Base-by-base conservation (phyloP, 2,329 filamentous ascomycete genomes). In the Diplodia sapinea region DNA sequence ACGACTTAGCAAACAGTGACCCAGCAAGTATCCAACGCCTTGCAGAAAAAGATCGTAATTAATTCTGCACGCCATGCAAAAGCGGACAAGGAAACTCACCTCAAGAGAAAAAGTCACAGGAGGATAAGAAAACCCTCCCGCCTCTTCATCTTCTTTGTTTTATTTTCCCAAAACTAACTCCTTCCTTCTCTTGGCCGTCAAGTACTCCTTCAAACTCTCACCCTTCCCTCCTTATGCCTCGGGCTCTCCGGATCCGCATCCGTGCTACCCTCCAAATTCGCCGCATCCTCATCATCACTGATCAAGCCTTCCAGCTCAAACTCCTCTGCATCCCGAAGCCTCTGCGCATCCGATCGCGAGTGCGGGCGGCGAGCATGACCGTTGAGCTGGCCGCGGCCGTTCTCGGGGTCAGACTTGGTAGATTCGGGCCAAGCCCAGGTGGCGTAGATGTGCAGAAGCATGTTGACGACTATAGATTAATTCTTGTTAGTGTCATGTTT, bases 231-330 rank as follows among this genome's bases (percentile, higher is more conserved):
- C 47, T 63, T 63, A 23, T 26, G 29, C n/a, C 43, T 51, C 59
- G 59, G 59, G 11, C 59, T 51, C 5, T 63, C 59, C 13, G 47
- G 47, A 43, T 51, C 59, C n/a, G 59, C 59, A 63, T 63, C 59
- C n/a, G 59, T 38, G 12, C 50, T 29, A 8, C 40, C 47, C 20
- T 50, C 47, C 47, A 51, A 17, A 31, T 38, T 56, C n/a, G 40
- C 73, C 0, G 74, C 82, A 4, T 90, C 90, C 64, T 97, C 93
- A 20, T 96, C 93, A 54, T 96, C 94, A 68, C 91, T 95, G 77
- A 94, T 94, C 49, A 99, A 81, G 0, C 92, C 94, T 69, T 95
- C 93, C 1, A 99, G 84, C 80, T 98, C 95, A 77, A 97, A 99
- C 73, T 97, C 93, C 76, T 97, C 91, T 0, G 92, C 94, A 75